Evolutionary conservation across 1,139 yeast species (phyloP).

Genomic region (Suhomyces taliae): DNA sequence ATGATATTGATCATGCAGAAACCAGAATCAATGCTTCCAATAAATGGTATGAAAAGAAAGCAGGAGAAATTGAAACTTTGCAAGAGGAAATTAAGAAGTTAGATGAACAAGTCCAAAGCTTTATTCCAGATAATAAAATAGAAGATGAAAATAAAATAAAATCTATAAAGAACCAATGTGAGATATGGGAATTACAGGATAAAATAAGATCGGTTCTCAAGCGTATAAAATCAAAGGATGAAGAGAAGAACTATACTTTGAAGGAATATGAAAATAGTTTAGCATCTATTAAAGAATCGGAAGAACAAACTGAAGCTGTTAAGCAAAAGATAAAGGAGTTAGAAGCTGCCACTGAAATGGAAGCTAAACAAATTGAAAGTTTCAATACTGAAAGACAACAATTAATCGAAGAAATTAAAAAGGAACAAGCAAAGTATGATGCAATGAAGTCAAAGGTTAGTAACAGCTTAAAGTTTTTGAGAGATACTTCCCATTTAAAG

Average conservation of each 20-base stretch:
- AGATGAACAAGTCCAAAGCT: constrained; percentile 22
- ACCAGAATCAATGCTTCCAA: constrained; percentile 43
- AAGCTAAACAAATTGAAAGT: constrained; percentile 21
- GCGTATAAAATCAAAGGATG: constrained; percentile 35
- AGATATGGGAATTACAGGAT: constrained; percentile 42
- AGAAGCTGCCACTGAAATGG: constrained; percentile 26
- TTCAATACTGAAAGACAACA: constrained; percentile 26
- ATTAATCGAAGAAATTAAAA: constrained; percentile 23
- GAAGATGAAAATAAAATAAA: constrained; percentile 18
- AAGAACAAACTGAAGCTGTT: constrained; percentile 37
- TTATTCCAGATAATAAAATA: constrained; percentile 17
- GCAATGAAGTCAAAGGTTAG: constrained; percentile 31
- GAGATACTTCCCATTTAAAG: constrained; percentile 44
- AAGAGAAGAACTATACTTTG: constrained; percentile 66
- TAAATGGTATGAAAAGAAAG: constrained; percentile 36
- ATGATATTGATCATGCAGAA: constrained; percentile 41
- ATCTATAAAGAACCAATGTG: constrained; percentile 29
- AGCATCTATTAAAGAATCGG: constrained; percentile 54
- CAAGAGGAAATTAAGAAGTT: constrained; percentile 21
- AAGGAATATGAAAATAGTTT: constrained; percentile 64
- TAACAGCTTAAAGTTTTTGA: constrained; percentile 37
- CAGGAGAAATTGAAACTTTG: constrained; percentile 31
- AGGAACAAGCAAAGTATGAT: constrained; percentile 25
- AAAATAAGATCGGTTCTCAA: constrained; percentile 37
- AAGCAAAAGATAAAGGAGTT: constrained; percentile 28